A percentile compares a stretch with the other conserved stretches of the same genome.
Evolutionary conservation across 768 basidiomycete species (phyloP).

Genomic region (Ramaria sp.): DNA sequence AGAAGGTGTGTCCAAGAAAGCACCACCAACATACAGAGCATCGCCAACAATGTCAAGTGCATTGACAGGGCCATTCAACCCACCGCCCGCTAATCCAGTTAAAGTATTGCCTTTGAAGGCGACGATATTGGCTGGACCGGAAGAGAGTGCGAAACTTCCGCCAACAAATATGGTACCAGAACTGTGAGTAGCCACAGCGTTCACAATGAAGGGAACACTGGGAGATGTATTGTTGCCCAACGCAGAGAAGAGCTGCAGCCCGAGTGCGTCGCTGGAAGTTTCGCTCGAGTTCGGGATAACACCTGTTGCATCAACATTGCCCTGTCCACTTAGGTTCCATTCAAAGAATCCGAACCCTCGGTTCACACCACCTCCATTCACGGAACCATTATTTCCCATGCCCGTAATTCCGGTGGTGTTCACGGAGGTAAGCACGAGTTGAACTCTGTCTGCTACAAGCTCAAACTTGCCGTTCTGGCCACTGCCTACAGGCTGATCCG

Average conservation of each 20-base stretch:
- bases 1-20: conserved; percentile 61
- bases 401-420: conserved; percentile 28
- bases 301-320: conserved; percentile 46
- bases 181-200: conserved; percentile 50
- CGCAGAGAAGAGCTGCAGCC: conserved; percentile 49
- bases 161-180: conserved; percentile 63
- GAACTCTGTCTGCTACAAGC: conserved; percentile 79
- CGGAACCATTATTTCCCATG: conserved; percentile 23
- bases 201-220: conserved; percentile 22
- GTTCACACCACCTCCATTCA: conserved; percentile 23
- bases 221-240: conserved; percentile 38
- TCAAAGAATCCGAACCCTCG: conserved; percentile 82
- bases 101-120: conserved; percentile 53
- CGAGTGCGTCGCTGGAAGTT: conserved; percentile 55
- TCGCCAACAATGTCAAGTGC: conserved; percentile 55
- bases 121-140: conserved; percentile 61
- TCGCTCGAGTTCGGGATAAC: conserved; percentile 56
- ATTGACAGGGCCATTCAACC: conserved; percentile 72
- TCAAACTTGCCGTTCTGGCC: conserved; percentile 63
- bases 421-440: conserved; percentile 62
- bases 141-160: conserved; percentile 60
- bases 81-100: conserved; percentile 43
- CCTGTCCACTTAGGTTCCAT: conserved; percentile 50
- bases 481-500: conserved; percentile 48
- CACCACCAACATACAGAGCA: conserved; percentile 76